A percentile compares a stretch with the other conserved stretches of the same genome.
phyloP scores from a whole-genome alignment of 257 asterid genomes.

The Pogostemon cablin region DNA sequence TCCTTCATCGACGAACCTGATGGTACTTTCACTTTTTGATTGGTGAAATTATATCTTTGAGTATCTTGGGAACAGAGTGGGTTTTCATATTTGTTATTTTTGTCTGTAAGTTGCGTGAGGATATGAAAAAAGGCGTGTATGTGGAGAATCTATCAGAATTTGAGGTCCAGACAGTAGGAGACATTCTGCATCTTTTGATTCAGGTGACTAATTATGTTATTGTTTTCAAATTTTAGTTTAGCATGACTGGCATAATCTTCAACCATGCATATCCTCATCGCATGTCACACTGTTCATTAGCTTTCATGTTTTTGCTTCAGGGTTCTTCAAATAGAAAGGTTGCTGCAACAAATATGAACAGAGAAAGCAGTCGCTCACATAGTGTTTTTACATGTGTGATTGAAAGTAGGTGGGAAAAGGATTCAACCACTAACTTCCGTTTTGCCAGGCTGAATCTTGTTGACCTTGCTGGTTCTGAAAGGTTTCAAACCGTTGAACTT shows the following conservation, averaged over 20 bases:
- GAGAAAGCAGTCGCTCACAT: slow-evolving; percentile 99
- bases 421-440: slow-evolving; percentile 82
- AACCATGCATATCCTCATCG: slow-evolving; percentile 18
- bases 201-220: slow-evolving; percentile 52
- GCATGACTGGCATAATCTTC: slow-evolving; percentile 16
- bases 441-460: slow-evolving; percentile 95
- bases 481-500: slow-evolving; percentile 46
- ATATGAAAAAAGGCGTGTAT: slow-evolving; percentile 80
- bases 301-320: slow-evolving; percentile 42
- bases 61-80: background rate
- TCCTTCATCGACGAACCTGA: slow-evolving; percentile 92
- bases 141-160: slow-evolving; percentile 95
- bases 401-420: slow-evolving; percentile 95
- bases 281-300: slow-evolving; percentile 26
- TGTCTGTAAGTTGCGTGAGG: slow-evolving; percentile 78
- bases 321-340: slow-evolving; percentile 91
- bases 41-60: slow-evolving; percentile 19
- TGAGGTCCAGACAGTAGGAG: slow-evolving; percentile 88
- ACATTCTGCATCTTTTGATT: slow-evolving; percentile 83
- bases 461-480: slow-evolving; percentile 99
- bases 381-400: slow-evolving; percentile 97
- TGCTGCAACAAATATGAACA: slow-evolving; percentile 97
- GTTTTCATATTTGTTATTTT: slow-evolving; percentile 33
- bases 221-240: slow-evolving; percentile 10
- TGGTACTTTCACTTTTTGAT: slow-evolving; percentile 52